phyloP scores from a whole-genome alignment of 108 stramenopile species.

The Cyclotella baltica region DNA sequence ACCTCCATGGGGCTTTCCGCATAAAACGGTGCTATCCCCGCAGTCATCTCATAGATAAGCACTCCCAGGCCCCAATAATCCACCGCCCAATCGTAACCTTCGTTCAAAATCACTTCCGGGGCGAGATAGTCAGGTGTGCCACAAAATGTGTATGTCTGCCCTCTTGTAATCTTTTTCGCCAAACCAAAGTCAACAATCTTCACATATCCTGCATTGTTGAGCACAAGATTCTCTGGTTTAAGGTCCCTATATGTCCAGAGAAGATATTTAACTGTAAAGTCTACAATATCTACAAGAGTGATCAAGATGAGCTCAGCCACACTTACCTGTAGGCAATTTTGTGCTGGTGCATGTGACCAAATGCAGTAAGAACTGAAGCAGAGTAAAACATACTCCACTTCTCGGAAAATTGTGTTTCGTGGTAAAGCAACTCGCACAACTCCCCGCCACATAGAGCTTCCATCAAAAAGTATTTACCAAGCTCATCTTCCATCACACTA shows the following conservation, averaged over 20 bases:
- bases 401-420: constrained; percentile 60
- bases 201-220: constrained; percentile 62
- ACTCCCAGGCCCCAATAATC: constrained; percentile 84
- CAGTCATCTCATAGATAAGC: constrained; percentile 71
- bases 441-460: constrained; percentile 78
- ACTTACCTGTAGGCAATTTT: constrained; percentile 61
- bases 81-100: constrained; percentile 84
- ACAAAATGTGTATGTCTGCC: constrained; percentile 74
- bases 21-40: constrained; percentile 75
- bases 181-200: constrained; percentile 82
- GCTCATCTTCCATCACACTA: constrained; percentile 57
- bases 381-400: constrained; percentile 63
- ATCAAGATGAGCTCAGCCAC: background rate
- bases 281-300: too few species aligned
- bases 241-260: constrained; percentile 75
- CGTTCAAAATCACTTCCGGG: constrained; percentile 79
- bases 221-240: constrained; percentile 80
- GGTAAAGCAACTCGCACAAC: constrained; percentile 66
- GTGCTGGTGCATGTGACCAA: constrained; percentile 68
- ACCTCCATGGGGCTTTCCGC: constrained; percentile 65
- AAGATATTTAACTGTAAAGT: too few species aligned
- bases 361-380: constrained; percentile 67
- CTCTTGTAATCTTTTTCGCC: constrained; percentile 63
- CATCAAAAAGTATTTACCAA: constrained; percentile 67
- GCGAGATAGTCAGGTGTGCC: constrained; percentile 80